Evolutionary conservation across 768 basidiomycete genomes (phyloP).

Genomic region (Leucosporidium scottii): DNA sequence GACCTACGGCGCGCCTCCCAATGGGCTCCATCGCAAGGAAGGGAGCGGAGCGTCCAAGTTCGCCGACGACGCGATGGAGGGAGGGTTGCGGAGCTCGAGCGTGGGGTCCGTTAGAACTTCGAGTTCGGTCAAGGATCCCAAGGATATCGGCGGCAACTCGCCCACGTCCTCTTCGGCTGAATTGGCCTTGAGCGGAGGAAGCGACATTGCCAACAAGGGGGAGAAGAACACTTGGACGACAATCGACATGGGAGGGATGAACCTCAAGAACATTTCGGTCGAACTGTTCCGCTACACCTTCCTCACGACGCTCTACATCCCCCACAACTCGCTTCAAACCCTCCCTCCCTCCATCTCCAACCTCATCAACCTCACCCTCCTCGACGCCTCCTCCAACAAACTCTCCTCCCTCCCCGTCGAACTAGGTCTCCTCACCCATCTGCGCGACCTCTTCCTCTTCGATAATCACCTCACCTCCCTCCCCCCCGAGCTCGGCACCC

Average conservation of each 20-base stretch:
- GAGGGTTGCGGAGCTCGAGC: neutral
- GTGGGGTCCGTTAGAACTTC: neutral
- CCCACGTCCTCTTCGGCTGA: neutral
- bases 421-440: constrained; percentile 76
- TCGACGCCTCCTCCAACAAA: constrained; percentile 86
- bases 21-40: constrained; percentile 11
- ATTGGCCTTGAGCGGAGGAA: neutral
- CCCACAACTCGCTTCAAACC: constrained; percentile 75
- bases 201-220: constrained; percentile 8
- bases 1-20: constrained; percentile 8
- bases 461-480: constrained; percentile 86
- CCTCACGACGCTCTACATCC: constrained; percentile 89
- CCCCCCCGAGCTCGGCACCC: constrained; percentile 76
- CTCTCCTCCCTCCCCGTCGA: constrained; percentile 72
- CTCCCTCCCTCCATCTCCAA: constrained; percentile 76
- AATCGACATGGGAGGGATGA: constrained; percentile 92
- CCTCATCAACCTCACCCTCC: constrained; percentile 74
- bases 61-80: constrained; percentile 10
- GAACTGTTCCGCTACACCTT: constrained; percentile 79
- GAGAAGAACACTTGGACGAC: constrained; percentile 58
- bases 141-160: constrained; percentile 1
- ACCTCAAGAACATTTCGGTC: constrained; percentile 79
- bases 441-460: constrained; percentile 90
- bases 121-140: constrained; percentile 9
- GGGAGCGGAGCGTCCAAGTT: constrained; percentile 6